Conservation (phyloP, 2,329 filamentous ascomycete genomes). For the Colletotrichum costaricense region DNA sequence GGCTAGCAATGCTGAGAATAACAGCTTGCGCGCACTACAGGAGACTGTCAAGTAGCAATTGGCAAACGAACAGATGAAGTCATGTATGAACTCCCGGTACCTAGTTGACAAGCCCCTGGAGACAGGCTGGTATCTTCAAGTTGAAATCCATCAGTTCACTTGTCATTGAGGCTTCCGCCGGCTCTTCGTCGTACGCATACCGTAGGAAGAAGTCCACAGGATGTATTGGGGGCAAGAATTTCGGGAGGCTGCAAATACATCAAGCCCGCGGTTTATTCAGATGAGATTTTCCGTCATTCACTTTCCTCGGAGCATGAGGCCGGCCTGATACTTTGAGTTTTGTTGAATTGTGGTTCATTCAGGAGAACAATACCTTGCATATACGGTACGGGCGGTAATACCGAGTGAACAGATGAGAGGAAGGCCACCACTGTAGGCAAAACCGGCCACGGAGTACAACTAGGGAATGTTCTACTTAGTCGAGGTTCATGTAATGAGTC, state of each 20-base stretch:
- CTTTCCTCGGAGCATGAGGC: constrained; percentile 49
- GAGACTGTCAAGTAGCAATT: too few species aligned
- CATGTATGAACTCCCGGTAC: constrained; percentile 43
- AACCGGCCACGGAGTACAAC: too few species aligned
- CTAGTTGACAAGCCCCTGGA: constrained; percentile 35
- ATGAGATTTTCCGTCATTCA: constrained; percentile 54
- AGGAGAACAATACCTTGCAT: not conserved
- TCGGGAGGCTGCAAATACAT: constrained; percentile 46
- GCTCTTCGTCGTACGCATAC: constrained; percentile 50
- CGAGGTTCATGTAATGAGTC: too few species aligned
- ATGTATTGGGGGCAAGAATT: constrained; percentile 50
- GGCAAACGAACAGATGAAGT: constrained; percentile 36
- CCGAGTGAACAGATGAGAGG: not conserved
- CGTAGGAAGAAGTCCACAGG: constrained; percentile 47
- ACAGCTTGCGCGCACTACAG: not conserved
- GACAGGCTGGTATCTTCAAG: constrained; percentile 48
- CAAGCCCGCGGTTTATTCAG: constrained; percentile 50
- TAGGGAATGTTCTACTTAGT: not conserved
- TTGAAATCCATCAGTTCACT: constrained; percentile 51
- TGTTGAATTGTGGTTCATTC: not conserved
- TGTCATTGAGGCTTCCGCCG: constrained; percentile 40
- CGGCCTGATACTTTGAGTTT: not conserved
- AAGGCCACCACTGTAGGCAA: not conserved
- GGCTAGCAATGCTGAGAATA: too few species aligned
- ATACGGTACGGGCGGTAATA: not conserved